phyloP scores from a whole-genome alignment of 371 early-diverging fungal genomes.

The Batrachochytrium dendrobatidis region DNA sequence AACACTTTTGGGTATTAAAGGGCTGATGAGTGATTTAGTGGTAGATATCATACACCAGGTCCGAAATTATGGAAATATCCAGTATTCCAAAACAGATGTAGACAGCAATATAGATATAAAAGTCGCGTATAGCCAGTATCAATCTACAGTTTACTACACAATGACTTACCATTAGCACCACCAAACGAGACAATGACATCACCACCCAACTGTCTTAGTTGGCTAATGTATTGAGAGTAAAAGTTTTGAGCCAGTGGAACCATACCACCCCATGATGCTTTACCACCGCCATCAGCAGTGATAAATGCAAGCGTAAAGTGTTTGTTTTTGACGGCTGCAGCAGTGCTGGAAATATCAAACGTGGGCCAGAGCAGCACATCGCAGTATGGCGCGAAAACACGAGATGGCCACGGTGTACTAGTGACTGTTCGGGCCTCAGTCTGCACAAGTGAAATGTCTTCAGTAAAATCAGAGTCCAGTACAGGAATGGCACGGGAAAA shows the following conservation, averaged over 20 bases:
- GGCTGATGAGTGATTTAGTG: too few species aligned
- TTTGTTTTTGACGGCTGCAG: constrained; percentile 9
- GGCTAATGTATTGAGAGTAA: constrained; percentile 11
- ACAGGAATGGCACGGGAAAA: too few species aligned
- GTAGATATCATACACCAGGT: too few species aligned
- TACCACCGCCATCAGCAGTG: constrained; percentile 9
- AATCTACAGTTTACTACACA: too few species aligned
- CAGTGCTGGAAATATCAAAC: constrained; percentile 14
- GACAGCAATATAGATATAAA: too few species aligned
- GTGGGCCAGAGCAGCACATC: constrained; percentile 24
- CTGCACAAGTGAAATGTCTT: too few species aligned
- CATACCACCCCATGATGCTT: constrained; percentile 20
- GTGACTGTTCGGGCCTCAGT: too few species aligned
- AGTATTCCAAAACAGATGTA: too few species aligned
- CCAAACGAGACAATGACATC: constrained; percentile 29
- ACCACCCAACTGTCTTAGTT: constrained; percentile 17
- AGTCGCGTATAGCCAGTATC: too few species aligned
- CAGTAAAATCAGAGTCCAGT: too few species aligned
- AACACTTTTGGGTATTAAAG: too few species aligned
- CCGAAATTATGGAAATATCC: too few species aligned
- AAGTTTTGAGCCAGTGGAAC: constrained; percentile 9
- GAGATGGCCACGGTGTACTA: constrained; percentile 7
- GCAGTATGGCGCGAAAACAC: constrained; percentile 19
- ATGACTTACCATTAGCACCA: constrained; percentile 19
- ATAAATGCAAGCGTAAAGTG: constrained; percentile 26